These are phyloP conservation scores for Hanseniaspora pseudoguilliermondii DNA, from an alignment of 805 yeast species.

Conservation along the genomic window DNA sequence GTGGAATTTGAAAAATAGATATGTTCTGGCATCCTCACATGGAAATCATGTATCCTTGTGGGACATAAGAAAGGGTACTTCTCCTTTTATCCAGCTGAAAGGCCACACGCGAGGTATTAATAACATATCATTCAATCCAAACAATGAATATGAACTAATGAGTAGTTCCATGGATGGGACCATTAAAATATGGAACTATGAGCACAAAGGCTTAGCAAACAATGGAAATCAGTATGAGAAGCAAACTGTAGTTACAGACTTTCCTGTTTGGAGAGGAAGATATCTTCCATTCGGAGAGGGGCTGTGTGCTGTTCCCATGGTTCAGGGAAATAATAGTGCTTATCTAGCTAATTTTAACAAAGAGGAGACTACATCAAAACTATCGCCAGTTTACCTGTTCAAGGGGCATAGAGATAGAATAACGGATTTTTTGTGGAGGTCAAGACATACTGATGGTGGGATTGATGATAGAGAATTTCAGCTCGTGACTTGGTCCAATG, in stretches of 20 bases:
- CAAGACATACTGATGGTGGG: slow-evolving; percentile 37
- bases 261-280: slow-evolving; percentile 82
- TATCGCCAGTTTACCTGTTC: slow-evolving; percentile 48
- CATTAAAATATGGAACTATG: slow-evolving; percentile 70
- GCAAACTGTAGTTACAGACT: slow-evolving; percentile 53
- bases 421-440: slow-evolving; percentile 80
- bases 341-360: slow-evolving; percentile 25
- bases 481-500: slow-evolving; percentile 87
- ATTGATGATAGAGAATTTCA: slow-evolving; percentile 73
- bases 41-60: slow-evolving; percentile 69
- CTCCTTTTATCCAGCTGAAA: slow-evolving; percentile 50
- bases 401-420: slow-evolving; percentile 77
- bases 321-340: slow-evolving; percentile 59
- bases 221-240: slow-evolving; percentile 16
- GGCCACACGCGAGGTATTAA: slow-evolving; percentile 84
- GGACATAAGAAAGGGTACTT: slow-evolving; percentile 77
- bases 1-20: slow-evolving; percentile 70
- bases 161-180: slow-evolving; percentile 80
- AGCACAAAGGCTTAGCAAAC: slow-evolving; percentile 34
- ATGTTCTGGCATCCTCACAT: slow-evolving; percentile 75
- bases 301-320: slow-evolving; percentile 77
- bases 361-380: slow-evolving; percentile 23
- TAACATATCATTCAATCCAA: slow-evolving; percentile 71
- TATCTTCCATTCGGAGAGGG: slow-evolving; percentile 80
- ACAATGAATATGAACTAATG: slow-evolving; percentile 46